A percentile compares a stretch with the other conserved stretches of the same genome.
Conservation (phyloP, 306 rosid species). For the Abrus pulchellus region DNA sequence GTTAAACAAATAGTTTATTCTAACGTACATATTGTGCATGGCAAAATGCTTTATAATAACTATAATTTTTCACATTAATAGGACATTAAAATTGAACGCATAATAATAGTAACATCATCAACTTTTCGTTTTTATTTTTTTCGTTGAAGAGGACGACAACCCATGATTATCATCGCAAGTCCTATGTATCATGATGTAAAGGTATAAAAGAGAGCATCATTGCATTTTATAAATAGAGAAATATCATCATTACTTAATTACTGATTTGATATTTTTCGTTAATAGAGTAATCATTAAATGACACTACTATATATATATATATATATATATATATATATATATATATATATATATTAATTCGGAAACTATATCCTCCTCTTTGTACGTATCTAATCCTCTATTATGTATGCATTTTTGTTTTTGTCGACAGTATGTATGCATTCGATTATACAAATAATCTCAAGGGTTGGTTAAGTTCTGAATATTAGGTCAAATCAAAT, state of each 20-base stretch:
- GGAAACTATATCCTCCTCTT: too few species aligned
- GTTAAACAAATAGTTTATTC: background rate
- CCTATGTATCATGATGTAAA: slow-evolving; percentile 38
- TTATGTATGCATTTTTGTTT: too few species aligned
- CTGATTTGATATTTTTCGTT: slow-evolving; percentile 21
- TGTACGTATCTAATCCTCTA: too few species aligned
- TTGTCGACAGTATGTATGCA: too few species aligned
- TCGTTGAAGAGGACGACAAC: slow-evolving; percentile 3
- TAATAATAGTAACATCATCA: background rate
- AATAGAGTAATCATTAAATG: slow-evolving; percentile 36
- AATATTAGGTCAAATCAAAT: too few species aligned
- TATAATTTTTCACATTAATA: background rate
- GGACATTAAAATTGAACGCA: too few species aligned
- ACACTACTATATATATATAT: background rate
- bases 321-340: too few species aligned
- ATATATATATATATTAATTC: too few species aligned
- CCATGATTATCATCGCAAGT: slow-evolving; percentile 36
- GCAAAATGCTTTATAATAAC: background rate
- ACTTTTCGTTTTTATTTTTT: background rate
- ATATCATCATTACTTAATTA: slow-evolving; percentile 49
- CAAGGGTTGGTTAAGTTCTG: too few species aligned
- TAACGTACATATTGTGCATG: slow-evolving; percentile 2
- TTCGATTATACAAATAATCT: too few species aligned
- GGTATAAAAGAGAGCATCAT: slow-evolving; percentile 36
- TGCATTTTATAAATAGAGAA: slow-evolving; percentile 31